phyloP scores from a whole-genome alignment of 192 early-diverging fungal species.

The Linnemannia zychae region DNA sequence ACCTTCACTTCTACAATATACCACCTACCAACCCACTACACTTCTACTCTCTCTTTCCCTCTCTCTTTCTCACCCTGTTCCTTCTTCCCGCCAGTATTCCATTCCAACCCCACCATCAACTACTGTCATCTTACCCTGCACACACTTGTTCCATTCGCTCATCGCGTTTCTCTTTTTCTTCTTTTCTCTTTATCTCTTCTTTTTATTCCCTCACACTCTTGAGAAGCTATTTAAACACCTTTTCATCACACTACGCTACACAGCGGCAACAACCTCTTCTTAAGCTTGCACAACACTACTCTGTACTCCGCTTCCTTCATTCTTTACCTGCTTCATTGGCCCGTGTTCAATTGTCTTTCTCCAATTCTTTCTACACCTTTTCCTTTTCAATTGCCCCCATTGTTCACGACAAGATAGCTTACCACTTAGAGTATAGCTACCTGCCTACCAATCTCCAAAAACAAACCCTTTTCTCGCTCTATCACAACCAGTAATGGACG shows the following conservation, averaged over 20 bases:
- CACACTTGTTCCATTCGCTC: neutral
- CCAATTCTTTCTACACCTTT: neutral
- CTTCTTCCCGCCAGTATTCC: neutral
- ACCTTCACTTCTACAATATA: neutral
- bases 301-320: neutral
- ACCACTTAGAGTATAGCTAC: neutral
- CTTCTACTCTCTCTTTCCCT: neutral
- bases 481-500: constrained; percentile 30
- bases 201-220: neutral
- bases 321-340: neutral
- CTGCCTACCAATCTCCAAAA: neutral
- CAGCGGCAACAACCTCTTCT: neutral
- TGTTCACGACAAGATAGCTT: neutral
- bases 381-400: neutral
- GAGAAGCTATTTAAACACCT: neutral
- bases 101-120: neutral
- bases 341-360: constrained; percentile 7
- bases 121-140: neutral
- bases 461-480: neutral
- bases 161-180: neutral
- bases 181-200: neutral
- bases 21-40: neutral
- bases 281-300: neutral
- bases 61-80: neutral
- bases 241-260: neutral